These are phyloP conservation scores for Xylariaceae sp. DNA, from an alignment of 2,329 filamentous ascomycete species.

Conservation along the genomic window DNA sequence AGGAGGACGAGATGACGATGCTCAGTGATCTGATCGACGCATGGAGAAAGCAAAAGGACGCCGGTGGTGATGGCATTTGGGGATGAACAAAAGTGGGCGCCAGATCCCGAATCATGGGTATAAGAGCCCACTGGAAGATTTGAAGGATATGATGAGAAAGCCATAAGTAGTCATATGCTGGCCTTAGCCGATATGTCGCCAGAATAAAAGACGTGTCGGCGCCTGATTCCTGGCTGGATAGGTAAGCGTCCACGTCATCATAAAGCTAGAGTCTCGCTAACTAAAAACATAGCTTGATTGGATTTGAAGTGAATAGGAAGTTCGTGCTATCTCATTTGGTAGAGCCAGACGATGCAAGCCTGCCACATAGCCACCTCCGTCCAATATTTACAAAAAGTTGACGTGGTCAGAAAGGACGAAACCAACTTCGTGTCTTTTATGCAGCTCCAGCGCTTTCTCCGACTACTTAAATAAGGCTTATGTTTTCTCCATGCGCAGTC, in stretches of 20 bases:
- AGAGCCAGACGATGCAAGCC: not conserved
- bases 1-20: slow-evolving; percentile 34
- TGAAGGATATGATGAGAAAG: slow-evolving; percentile 10
- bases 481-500: no score
- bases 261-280: slow-evolving; percentile 5
- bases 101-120: not conserved
- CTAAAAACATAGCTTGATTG: not conserved
- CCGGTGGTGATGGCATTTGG: not conserved
- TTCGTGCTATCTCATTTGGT: not conserved
- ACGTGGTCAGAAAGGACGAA: no score
- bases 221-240: slow-evolving; percentile 21
- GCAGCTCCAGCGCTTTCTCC: no score
- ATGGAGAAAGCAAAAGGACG: not conserved
- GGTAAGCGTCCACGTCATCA: slow-evolving; percentile 16
- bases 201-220: slow-evolving; percentile 43
- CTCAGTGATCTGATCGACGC: not conserved
- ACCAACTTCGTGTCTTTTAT: no score
- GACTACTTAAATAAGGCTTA: no score
- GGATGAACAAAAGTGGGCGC: not conserved
- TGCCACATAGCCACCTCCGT: not conserved
- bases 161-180: slow-evolving; percentile 25
- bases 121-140: not conserved
- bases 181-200: slow-evolving; percentile 43
- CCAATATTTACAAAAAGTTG: not conserved
- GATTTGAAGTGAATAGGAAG: not conserved